Evolutionary conservation across 2,329 filamentous ascomycete species (phyloP).

Genomic region (Sporothrix luriei): DNA sequence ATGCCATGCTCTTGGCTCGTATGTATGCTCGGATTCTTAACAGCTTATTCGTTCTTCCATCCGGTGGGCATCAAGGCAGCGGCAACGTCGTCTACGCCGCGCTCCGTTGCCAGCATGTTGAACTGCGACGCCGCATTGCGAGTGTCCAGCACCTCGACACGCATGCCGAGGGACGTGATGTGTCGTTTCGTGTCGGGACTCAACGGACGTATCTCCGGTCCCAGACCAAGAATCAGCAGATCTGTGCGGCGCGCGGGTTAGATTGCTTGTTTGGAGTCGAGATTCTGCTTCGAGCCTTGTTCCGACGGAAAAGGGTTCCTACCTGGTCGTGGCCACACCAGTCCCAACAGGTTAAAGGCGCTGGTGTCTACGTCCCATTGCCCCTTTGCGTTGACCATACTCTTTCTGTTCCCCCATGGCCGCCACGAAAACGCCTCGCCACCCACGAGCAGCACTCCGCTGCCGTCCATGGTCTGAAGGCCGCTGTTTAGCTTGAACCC

Average conservation of each 20-base stretch:
- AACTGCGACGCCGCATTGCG: conserved; percentile 93
- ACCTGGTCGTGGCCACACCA: conserved; percentile 91
- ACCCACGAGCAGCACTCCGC: conserved; percentile 69
- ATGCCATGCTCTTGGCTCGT: background rate
- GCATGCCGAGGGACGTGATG: conserved; percentile 77
- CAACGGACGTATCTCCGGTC: conserved; percentile 72
- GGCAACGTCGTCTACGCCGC: conserved; percentile 81
- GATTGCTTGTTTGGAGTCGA: background rate
- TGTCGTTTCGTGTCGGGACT: conserved; percentile 71
- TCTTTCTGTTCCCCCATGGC: conserved; percentile 65
- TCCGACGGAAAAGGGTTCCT: conserved; percentile 39
- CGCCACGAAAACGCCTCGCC: conserved; percentile 89
- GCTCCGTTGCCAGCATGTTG: conserved; percentile 91
- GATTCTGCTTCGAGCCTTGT: background rate
- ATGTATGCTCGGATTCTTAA: background rate
- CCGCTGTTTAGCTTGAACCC: conserved; percentile 89
- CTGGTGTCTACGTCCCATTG: conserved; percentile 75
- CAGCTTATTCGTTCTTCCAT: conserved; percentile 63
- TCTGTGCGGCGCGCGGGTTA: conserved; percentile 55
- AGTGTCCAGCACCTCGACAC: conserved; percentile 87
- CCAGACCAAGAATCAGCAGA: conserved; percentile 85
- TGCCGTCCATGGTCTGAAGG: conserved; percentile 60
- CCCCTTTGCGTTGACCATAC: conserved; percentile 72
- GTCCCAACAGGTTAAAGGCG: conserved; percentile 72
- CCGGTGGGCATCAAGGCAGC: conserved; percentile 86